Base-by-base conservation (phyloP, 1,284 basidiomycete genomes). In the Malassezia sympodialis region DNA sequence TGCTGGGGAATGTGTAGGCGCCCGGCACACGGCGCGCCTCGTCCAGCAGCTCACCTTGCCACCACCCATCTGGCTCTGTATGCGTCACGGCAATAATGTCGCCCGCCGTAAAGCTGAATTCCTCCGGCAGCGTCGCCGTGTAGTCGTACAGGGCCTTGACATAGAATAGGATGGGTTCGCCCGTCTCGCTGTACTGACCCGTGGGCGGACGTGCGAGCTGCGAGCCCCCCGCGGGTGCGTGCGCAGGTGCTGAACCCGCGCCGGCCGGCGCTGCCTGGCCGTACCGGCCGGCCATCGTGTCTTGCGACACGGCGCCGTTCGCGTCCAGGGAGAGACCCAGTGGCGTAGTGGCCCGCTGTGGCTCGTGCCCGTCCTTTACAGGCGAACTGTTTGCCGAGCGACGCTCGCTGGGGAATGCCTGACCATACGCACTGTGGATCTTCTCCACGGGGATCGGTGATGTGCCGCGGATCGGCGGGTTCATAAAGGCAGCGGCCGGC, bases 51-150 rank as follows among this genome's bases (percentile, higher is more conserved):
- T 79, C 72, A 15, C 87, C 87, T 51, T 83, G 86, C 90, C 89
- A 93, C 90, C 90, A 93, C 1, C 88, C 89, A 67, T 94, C 90
- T 61, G 91, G 87, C 11, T 89, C 88, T 14, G 88, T 90, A 40
- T 84, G 81, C 2, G 87, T 91, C 4, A 93, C 88, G 8, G 89
- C 90, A 66, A 94, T 91, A 60, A 93, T 86, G 75, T 93, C 90
- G 5, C 86, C 87, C 21, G 83, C 79, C 68, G 89, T 87, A 81
- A 93, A 91, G 74, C 75, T 91, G 87, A 77, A 75, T 75, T 91
- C 88, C 72, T 89, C 86, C 3, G 85, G 83, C 58, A 87, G 87
- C 17, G 86, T 84, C 21, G 90, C 90, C 14, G 78, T 76, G 68
- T 96, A 96, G 73, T 94, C 88, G 75, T 90, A 96, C 66, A 96